phyloP scores from a whole-genome alignment of 2,329 filamentous ascomycete genomes.

The Ambrosiella xylebori region DNA sequence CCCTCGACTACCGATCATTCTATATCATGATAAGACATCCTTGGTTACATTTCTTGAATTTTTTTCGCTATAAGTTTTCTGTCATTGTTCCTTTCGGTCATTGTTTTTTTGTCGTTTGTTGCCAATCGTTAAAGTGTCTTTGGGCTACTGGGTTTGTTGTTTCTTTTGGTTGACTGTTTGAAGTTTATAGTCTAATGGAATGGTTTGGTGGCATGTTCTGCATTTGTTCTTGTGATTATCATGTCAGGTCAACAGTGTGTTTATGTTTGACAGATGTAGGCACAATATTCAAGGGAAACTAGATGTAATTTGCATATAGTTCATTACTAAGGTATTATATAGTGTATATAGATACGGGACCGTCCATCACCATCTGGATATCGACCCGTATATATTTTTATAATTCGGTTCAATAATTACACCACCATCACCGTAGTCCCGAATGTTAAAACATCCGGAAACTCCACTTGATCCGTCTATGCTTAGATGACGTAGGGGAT shows the following conservation, averaged over 20 bases:
- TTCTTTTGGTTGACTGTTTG: background rate
- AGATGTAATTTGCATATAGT: background rate
- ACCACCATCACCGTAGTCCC: too few species aligned
- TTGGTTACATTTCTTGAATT: background rate
- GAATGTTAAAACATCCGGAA: too few species aligned
- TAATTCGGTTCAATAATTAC: background rate
- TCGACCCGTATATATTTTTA: background rate
- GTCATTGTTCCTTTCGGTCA: background rate
- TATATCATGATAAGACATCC: background rate
- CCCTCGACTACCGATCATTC: background rate
- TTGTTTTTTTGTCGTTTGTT: background rate
- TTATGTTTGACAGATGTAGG: too few species aligned
- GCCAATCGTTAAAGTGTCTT: background rate
- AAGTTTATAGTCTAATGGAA: too few species aligned
- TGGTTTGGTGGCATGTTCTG: too few species aligned
- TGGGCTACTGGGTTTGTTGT: background rate
- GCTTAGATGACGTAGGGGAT: conserved; percentile 35
- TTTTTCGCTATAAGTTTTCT: background rate
- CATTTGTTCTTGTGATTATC: too few species aligned
- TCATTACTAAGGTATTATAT: background rate
- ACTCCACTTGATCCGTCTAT: too few species aligned
- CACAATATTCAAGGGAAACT: background rate
- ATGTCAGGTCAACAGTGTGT: too few species aligned
- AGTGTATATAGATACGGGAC: background rate
- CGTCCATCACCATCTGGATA: background rate